These are phyloP conservation scores for Darksidea phi DNA, from an alignment of 495 filamentous ascomycete species.

Conservation along the genomic window DNA sequence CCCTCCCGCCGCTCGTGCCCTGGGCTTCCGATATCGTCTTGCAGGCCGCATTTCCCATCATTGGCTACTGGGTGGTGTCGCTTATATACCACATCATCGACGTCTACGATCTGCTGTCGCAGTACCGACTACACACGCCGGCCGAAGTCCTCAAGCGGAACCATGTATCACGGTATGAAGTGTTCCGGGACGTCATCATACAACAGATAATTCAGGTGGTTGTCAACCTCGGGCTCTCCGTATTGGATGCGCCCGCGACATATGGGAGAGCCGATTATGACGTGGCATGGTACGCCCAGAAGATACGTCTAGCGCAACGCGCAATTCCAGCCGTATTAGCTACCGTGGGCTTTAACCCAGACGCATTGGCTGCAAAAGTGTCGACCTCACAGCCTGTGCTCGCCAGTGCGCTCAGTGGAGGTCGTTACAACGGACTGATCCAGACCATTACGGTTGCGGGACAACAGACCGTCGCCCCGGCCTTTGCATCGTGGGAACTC, in stretches of 20 bases:
- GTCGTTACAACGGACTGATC: conserved; percentile 63
- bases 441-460: conserved; percentile 33
- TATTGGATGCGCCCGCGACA: conserved; percentile 63
- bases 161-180: conserved; percentile 76
- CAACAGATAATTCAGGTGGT: conserved; percentile 85
- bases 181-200: conserved; percentile 79
- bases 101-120: conserved; percentile 72
- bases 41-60: conserved; percentile 68
- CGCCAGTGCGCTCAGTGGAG: conserved; percentile 68
- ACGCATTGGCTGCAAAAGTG: conserved; percentile 44
- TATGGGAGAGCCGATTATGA: conserved; percentile 78
- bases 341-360: conserved; percentile 44
- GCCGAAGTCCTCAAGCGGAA: conserved; percentile 84
- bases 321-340: conserved; percentile 60
- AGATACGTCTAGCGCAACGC: conserved; percentile 68
- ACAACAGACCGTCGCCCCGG: conserved; percentile 33
- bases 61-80: conserved; percentile 88
- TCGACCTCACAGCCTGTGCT: conserved; percentile 57
- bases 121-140: conserved; percentile 90
- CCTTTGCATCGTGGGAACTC: conserved; percentile 73
- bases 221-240: conserved; percentile 58
- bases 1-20: conserved; percentile 67
- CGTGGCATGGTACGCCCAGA: conserved; percentile 75
- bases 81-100: conserved; percentile 84
- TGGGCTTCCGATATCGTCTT: conserved; percentile 79